Base-by-base conservation (phyloP, 78 protist genomes). In the Chrysochromulina parva region DNA sequence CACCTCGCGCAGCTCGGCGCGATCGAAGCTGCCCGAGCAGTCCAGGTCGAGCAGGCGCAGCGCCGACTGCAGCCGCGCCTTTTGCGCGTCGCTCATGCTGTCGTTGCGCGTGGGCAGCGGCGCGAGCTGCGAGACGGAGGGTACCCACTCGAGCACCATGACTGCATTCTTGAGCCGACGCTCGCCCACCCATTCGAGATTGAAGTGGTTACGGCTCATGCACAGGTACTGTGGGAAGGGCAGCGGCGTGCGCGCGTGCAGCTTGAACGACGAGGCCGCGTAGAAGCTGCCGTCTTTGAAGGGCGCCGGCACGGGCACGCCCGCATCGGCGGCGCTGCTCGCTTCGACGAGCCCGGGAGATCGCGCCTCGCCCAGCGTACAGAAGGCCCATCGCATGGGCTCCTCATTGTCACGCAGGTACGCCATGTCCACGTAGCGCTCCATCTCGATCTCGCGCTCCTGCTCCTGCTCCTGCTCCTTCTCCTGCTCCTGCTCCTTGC, bases 81-180 rank as follows among this genome's bases (percentile, higher is more conserved):
- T 2, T 52, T 89, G 91, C 19, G 2, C 65, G n/a, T 52, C 65
- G 17, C 50, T 55, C 24, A 89, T 48, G 58, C 20, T 2, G n/a
- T 20, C 13, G 26, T 16, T 20, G 24, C 9, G 11, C 55, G 28
- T 28, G 17, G 52, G 26, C 59, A 22, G 28, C 16, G 65, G 10
- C 60, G 52, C 53, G 60, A 88, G 53, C 38, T 0, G 3, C 17
- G n/a, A 0, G 54, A 52, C 26, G 74, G 26, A 9, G 3, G 95
- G 95, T 20, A 81, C 20, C 92, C 93, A 90, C n/a, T 94, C 95
- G 48, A 94, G 89, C n/a, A 88, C 76, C 89, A 86, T 62, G 59
- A 85, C 58, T 26, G 89, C 93, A 76, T 94, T 94, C 67, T 94
- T 94, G 47, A 94, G 88, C 24, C 95, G 80, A 14, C 95, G 88